Percentiles rank a stretch among this genome's conserved stretches.
Conservation (phyloP, 75 land plant genomes). For the Sequoia sempervirens region DNA sequence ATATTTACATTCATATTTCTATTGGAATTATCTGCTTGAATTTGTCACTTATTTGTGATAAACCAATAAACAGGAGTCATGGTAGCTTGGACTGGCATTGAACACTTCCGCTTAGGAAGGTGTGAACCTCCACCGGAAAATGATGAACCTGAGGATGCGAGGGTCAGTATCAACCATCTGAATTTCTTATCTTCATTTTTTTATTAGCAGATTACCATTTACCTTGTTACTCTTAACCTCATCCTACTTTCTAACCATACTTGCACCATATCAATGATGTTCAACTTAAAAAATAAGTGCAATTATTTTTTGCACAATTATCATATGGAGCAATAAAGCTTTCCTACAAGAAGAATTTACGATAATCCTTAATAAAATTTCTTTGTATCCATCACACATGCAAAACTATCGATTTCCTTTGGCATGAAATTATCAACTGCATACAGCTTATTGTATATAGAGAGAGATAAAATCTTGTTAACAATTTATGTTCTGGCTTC, state of each 20-base stretch:
- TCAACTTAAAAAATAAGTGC: background rate
- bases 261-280: background rate
- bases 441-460: background rate
- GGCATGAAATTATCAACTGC: background rate
- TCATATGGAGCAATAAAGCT: background rate
- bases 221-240: background rate
- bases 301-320: background rate
- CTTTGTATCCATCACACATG: background rate
- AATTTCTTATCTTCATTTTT: background rate
- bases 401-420: background rate
- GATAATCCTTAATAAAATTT: background rate
- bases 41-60: background rate
- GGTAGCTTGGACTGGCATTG: constrained; percentile 99
- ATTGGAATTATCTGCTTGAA: background rate
- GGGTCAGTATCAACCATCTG: constrained; percentile 35
- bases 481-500: background rate
- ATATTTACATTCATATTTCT: background rate
- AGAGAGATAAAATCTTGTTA: background rate
- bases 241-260: background rate
- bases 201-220: background rate
- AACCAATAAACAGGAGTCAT: constrained; percentile 68
- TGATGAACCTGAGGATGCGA: constrained; percentile 75
- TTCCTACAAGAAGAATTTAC: background rate
- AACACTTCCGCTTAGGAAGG: constrained; percentile 80
- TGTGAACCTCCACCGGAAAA: constrained; percentile 81